A percentile compares a stretch with the other conserved stretches of the same genome.
phyloP scores from a whole-genome alignment of 805 yeast genomes.

The Wickerhamiella shivajii region DNA sequence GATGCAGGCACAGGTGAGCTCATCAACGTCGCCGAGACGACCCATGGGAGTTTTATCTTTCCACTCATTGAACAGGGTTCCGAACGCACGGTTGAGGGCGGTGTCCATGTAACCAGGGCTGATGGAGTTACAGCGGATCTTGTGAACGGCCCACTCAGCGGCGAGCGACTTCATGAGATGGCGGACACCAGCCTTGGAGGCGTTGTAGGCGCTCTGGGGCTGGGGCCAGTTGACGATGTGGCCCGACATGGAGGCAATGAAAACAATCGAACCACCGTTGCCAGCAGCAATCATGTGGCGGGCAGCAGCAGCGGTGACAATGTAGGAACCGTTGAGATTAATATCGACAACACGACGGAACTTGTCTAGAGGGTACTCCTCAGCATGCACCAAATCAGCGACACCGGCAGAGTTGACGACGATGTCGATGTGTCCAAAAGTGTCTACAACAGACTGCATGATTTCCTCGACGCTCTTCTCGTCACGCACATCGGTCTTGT shows the following conservation, averaged over 20 bases:
- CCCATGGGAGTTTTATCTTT: constrained; percentile 50
- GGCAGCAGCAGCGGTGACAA: constrained; percentile 52
- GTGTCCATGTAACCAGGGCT: constrained; percentile 61
- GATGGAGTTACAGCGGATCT: constrained; percentile 51
- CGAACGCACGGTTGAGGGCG: constrained; percentile 47
- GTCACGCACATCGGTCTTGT: constrained; percentile 51
- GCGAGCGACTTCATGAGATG: constrained; percentile 56
- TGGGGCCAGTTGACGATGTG: constrained; percentile 60
- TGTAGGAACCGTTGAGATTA: constrained; percentile 51
- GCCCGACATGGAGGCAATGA: constrained; percentile 60
- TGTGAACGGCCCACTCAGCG: constrained; percentile 58
- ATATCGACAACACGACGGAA: constrained; percentile 51
- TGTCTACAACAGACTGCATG: constrained; percentile 37
- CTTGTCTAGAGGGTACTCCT: constrained; percentile 48
- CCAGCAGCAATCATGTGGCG: constrained; percentile 47
- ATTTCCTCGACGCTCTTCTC: constrained; percentile 34
- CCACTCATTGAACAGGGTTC: constrained; percentile 41
- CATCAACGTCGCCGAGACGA: constrained; percentile 58
- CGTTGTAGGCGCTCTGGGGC: constrained; percentile 57
- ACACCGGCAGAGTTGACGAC: constrained; percentile 54
- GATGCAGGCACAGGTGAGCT: constrained; percentile 49
- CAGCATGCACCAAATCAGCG: constrained; percentile 55
- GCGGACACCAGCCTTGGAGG: constrained; percentile 58
- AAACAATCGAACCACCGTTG: constrained; percentile 42
- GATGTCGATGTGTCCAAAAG: constrained; percentile 41